Conservation (phyloP, 371 early-diverging fungal species). For the Mucor racemosus region DNA sequence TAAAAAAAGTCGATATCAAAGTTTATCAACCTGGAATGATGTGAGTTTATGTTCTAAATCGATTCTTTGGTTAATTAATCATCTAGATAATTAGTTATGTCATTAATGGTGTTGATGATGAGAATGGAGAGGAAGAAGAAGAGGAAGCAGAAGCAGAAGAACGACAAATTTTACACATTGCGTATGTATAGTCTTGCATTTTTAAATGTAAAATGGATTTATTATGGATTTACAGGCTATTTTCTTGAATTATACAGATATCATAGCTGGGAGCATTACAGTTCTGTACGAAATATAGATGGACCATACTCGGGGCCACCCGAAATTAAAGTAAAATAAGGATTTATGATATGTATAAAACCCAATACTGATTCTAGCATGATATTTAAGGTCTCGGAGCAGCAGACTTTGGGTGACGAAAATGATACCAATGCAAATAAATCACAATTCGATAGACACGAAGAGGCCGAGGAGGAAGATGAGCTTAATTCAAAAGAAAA, state of each 20-base stretch:
- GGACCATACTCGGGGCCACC: slow-evolving; percentile 71
- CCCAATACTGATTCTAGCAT: no score
- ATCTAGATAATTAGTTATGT: slow-evolving; percentile 55
- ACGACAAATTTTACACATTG: slow-evolving; percentile 69
- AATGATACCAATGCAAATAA: neutral
- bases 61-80: neutral
- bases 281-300: slow-evolving; percentile 70
- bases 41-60: slow-evolving; percentile 19
- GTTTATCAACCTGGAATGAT: slow-evolving; percentile 83
- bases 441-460: slow-evolving; percentile 8
- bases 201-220: no score
- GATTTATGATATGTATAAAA: no score
- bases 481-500: slow-evolving; percentile 48
- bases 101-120: slow-evolving; percentile 52
- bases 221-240: no score
- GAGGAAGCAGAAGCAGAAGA: slow-evolving; percentile 30
- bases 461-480: slow-evolving; percentile 31
- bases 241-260: slow-evolving; percentile 43
- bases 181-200: slow-evolving; percentile 42
- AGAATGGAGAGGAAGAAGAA: slow-evolving; percentile 39
- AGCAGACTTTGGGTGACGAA: neutral
- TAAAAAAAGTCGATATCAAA: slow-evolving; percentile 68
- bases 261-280: slow-evolving; percentile 89
- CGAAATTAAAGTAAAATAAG: slow-evolving; percentile 45
- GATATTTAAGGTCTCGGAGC: neutral